A percentile compares a stretch with the other conserved stretches of the same genome.
Conservation (phyloP, 2,329 filamentous ascomycete genomes). For the Calonectria pseudoturangicola region DNA sequence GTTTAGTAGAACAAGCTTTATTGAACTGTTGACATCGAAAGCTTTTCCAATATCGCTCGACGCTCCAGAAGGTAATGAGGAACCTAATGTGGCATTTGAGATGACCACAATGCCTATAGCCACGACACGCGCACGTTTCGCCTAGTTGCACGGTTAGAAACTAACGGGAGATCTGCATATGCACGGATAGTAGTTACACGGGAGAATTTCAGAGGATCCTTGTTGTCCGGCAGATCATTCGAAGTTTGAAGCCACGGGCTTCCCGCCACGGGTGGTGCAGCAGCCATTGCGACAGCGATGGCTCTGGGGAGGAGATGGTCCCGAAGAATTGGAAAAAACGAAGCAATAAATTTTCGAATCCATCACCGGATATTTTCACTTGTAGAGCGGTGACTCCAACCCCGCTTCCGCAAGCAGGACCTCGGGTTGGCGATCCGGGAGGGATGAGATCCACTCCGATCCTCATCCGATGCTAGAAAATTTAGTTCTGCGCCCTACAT, state of each 20-base stretch:
- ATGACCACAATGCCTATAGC: background rate
- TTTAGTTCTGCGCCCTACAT: background rate
- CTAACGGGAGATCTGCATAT: too few species aligned
- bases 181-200: background rate
- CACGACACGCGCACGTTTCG: background rate
- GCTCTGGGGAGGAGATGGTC: background rate
- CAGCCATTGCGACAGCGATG: background rate
- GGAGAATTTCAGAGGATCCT: constrained; percentile 1
- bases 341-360: background rate
- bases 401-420: background rate
- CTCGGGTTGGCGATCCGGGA: background rate
- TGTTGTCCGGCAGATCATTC: background rate
- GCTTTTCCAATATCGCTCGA: background rate
- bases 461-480: background rate
- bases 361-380: background rate
- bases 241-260: background rate
- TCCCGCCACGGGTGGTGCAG: background rate
- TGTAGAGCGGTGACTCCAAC: background rate
- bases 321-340: background rate
- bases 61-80: background rate
- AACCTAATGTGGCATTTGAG: background rate
- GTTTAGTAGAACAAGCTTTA: background rate
- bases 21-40: background rate
- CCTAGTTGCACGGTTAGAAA: background rate
- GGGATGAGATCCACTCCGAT: background rate